Base-by-base conservation (phyloP, 148 eudicot genomes). In the Rhododendron mucronatum region DNA sequence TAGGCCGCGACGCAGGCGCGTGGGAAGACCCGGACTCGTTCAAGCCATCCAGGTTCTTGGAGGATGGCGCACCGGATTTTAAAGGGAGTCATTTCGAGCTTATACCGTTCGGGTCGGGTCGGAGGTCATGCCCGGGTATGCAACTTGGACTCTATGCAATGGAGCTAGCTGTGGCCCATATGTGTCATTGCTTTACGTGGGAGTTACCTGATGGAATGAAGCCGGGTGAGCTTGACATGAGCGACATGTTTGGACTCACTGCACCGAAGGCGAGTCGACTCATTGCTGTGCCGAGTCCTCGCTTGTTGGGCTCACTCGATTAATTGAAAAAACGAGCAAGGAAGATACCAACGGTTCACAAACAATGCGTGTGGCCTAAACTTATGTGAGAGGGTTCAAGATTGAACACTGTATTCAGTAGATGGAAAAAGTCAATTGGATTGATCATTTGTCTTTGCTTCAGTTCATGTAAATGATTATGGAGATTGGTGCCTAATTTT, bases 71-170 rank as follows among this genome's bases (percentile, higher is more conserved):
- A 0, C 93, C 97, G 2, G 97, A 94, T 69, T 93, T 93, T 47
- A 93, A 92, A 61, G 97, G 97, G 0, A 82, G 90, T 2, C 90
- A 88, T 81, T 94, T 92, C 51, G 97, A 94, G 85, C 93, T 92
- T 39, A 81, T 94, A 0, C 95, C 97, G 2, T 94, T 94, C 51
- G 97, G 97, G 88, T 94, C 97, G 53, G 97, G 97, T 51, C 88
- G 97, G 82, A 88, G 97, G 85, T 94, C 97, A 0, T 94, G 97
- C 83, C 97, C 97, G 7, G 97, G 97, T 0, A 93, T 94, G 97
- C 93, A 92, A 45, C 93, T 94, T 13, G 97, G 97, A 41, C 57
- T 94, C 20, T 92, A 94, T 61, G 95, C 93, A 7, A 86, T 93
- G 20, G 97, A 94, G 75, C 91, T 92, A 91, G 89, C 93, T 1